Conservation (phyloP, 2,329 filamentous ascomycete species). For the Trichoderma aggressivum region DNA sequence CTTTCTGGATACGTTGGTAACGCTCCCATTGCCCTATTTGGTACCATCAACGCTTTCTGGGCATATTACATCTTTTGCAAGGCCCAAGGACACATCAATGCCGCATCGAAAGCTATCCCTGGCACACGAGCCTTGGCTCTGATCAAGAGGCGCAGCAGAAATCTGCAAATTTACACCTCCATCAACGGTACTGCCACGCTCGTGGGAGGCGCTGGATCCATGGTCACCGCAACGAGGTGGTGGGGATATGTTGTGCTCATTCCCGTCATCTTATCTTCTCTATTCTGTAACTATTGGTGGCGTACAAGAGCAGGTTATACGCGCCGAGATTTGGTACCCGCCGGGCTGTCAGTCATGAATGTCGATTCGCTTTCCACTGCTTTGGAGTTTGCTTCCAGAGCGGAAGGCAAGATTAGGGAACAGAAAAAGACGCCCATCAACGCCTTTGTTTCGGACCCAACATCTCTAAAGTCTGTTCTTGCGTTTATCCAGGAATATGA, state of each 20-base stretch:
- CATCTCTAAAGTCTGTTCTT: conserved; percentile 18
- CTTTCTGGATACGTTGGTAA: conserved; percentile 56
- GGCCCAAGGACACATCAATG: conserved; percentile 37
- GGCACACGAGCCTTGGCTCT: conserved; percentile 27
- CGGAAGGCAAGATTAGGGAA: conserved; percentile 14
- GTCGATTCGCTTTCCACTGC: conserved; percentile 20
- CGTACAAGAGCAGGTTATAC: conserved; percentile 44
- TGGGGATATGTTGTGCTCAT: conserved; percentile 51
- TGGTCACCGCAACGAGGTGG: conserved; percentile 50
- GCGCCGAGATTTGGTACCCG: conserved; percentile 12
- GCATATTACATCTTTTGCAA: conserved; percentile 41
- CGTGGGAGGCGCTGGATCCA: conserved; percentile 46
- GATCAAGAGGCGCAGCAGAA: conserved; percentile 36
- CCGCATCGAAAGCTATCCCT: conserved; percentile 27
- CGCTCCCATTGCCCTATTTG: conserved; percentile 46
- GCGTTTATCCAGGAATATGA: conserved; percentile 21
- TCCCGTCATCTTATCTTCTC: conserved; percentile 46
- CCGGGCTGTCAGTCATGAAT: not conserved
- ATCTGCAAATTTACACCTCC: conserved; percentile 43
- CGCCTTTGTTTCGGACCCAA: conserved; percentile 19
- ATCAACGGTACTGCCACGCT: conserved; percentile 45
- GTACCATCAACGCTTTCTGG: conserved; percentile 48
- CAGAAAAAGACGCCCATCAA: conserved; percentile 7
- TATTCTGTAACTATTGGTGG: conserved; percentile 50
- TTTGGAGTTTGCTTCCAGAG: conserved; percentile 24